Evolutionary conservation across 805 yeast genomes (phyloP), one percentile per base, ranked within the genome.

Genomic region (Tetrapisispora pingtungensis): DNA sequence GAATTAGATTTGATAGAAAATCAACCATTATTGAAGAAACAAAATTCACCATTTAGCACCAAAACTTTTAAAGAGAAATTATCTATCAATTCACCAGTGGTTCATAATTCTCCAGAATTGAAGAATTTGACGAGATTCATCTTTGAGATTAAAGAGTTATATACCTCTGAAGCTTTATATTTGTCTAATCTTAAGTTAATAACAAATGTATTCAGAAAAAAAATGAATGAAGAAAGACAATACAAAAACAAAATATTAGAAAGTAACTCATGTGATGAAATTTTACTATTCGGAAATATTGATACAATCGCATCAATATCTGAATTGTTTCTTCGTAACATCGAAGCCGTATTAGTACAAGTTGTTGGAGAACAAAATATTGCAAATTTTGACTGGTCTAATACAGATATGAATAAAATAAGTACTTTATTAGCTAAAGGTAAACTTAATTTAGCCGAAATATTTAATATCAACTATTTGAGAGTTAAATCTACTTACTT

Each of bases 241-340:
- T 60, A 58, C 36, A 57, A 54, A 19, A 51, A 63, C 38, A 60
- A 65, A 13, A 51, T 72, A 10, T 51, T 65, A 22, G 46, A 46
- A 2, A 36, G 31, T 3, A 46, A 43, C 8, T 48, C 58, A 1
- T 56, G 57, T 20, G 74, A 72, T 28, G 67, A 66, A 43, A 37
- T 64, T 5, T 43, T 65, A 7, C 49, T 74, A 1, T 73, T 74
- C 57, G 73, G 75, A 1, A 71, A 72, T 48, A 50, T 71, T 33
- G 68, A 61, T 14, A 62, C 70, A 1, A 61, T 74, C 28, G 44
- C 62, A 6, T 65, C 67, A 10, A 51, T 70, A 5, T 65, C 71
- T 47, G 55, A 58, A 14, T 44, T 65, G 4, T 61, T 71, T 17
- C 32, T 60, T 8, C 52, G 51, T 4, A 48, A 55, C 3, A 24